These are phyloP conservation scores for Colletotrichum australisinense DNA, from an alignment of 2,329 filamentous ascomycete genomes.

Conservation along the genomic window DNA sequence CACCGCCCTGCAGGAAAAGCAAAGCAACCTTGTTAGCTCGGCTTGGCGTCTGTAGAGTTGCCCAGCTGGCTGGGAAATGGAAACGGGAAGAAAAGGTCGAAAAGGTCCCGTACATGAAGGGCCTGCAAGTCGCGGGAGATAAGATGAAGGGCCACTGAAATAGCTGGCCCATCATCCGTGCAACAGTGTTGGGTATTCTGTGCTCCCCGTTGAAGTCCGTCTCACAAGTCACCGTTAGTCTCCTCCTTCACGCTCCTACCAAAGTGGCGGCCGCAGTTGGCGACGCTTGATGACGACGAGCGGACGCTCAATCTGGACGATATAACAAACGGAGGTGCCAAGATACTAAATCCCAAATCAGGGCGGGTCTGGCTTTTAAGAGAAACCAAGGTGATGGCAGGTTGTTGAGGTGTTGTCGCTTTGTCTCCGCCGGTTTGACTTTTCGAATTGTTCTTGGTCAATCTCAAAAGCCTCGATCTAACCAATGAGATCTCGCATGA, in stretches of 20 bases:
- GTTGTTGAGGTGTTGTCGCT: slow-evolving; percentile 2
- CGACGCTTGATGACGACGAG: not conserved
- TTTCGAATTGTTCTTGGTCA: slow-evolving; percentile 24
- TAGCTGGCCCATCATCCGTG: not conserved
- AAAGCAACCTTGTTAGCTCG: slow-evolving; percentile 11
- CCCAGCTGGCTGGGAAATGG: slow-evolving; percentile 15
- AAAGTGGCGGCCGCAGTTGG: not conserved
- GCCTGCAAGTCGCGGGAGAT: not conserved
- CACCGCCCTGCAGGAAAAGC: slow-evolving; percentile 12
- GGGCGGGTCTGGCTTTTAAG: slow-evolving; percentile 16
- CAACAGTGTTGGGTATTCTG: not conserved
- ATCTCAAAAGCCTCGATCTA: not conserved
- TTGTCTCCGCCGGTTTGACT: slow-evolving; percentile 13
- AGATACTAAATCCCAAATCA: slow-evolving; percentile 15
- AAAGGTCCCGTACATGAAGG: slow-evolving; percentile 6
- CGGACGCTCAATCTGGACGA: not conserved
- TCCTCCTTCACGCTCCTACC: not conserved
- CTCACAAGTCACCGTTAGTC: not conserved
- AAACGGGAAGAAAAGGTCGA: slow-evolving; percentile 1
- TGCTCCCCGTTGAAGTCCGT: too few relatives aligned
- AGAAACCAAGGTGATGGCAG: slow-evolving; percentile 13
- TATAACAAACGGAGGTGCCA: slow-evolving; percentile 9
- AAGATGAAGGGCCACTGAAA: slow-evolving; percentile 2
- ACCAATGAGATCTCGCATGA: slow-evolving; percentile 24
- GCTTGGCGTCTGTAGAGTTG: slow-evolving; percentile 13